Base-by-base conservation (phyloP, 306 rosid genomes). In the Trichosanthes cucumerina region DNA sequence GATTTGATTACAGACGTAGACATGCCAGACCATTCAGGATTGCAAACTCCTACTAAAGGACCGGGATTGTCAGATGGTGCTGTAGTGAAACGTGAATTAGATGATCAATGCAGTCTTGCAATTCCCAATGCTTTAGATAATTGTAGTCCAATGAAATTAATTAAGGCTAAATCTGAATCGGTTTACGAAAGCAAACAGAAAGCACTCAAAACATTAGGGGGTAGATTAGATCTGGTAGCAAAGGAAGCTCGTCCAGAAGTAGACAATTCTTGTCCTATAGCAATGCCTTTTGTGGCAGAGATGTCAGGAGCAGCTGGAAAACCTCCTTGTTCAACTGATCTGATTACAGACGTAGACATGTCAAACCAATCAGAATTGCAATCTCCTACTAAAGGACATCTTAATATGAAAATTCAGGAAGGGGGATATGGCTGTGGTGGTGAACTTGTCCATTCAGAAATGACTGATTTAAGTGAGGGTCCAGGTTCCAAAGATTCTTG, bases 81-180 rank as follows among this genome's bases (percentile, higher is more conserved):
- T 39, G 14, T 23, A 41, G 80, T 85, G 31, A 92, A 89, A 60
- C 73, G 54, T 77, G 95, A 83, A 78, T 28, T 81, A 10, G 56
- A 77, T 82, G 87, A 78, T 70, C 82, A 36, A 79, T 81, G 79
- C 78, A 38, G 34, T 83, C 79, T 69, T 63, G 81, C 83, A 63
- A 56, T 79, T 78, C 77, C 80, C 15, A 80, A 83, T 56, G 39
- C 82, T 18, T 83, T 81, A 66, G 77, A 79, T 38, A 68, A 56
- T 81, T 49, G 82, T 68, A 80, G 75, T 77, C 38, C 62, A 9
- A 33, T 24, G 46, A 79, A 69, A 50, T 77, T 84, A 62, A 85
- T 54, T 65, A 92, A 81, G 83, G 46, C 85, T 53, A 75, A 76
- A 50, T 47, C 79, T n/a, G 98, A 89, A 83, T 82, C 87, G n/a